Evolutionary conservation across 768 basidiomycete genomes (phyloP).

Genomic region (Dioszegia crocea): DNA sequence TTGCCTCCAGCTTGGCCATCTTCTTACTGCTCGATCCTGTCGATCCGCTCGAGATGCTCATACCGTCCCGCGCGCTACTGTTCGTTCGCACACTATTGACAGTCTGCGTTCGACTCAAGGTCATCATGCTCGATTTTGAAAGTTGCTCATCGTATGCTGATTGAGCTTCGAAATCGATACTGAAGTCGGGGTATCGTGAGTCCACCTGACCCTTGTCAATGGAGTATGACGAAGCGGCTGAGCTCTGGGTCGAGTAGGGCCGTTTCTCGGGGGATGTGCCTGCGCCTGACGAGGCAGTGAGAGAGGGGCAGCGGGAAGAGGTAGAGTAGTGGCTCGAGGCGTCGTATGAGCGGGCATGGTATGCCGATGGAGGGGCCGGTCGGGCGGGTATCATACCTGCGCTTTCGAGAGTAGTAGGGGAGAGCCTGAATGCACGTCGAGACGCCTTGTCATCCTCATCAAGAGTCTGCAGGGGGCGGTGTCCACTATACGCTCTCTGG

Average conservation of each 20-base stretch:
- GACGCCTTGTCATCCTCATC: background rate
- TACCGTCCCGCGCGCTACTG: constrained; percentile 6
- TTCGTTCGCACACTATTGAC: constrained; percentile 4
- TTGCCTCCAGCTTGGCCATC: constrained; percentile 22
- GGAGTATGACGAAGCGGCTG: background rate
- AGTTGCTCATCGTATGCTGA: background rate
- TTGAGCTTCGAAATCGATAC: background rate
- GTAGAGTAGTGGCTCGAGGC: background rate
- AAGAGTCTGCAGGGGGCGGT: background rate
- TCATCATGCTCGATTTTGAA: background rate
- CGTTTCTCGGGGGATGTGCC: background rate
- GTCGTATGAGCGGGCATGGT: background rate
- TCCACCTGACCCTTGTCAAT: background rate
- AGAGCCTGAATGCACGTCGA: background rate
- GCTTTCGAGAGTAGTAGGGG: background rate
- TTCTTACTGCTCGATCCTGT: constrained; percentile 25
- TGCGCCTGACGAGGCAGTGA: background rate
- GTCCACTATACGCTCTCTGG: background rate
- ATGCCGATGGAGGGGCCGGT: background rate
- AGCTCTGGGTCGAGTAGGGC: background rate
- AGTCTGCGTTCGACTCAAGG: constrained; percentile 2
- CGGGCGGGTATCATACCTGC: background rate
- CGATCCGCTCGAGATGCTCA: constrained; percentile 29
- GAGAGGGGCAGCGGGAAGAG: constrained; percentile 2
- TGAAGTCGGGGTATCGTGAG: background rate